These are phyloP conservation scores for Crithidia fasciculata DNA, from an alignment of 208 protist genomes.

Conservation along the genomic window DNA sequence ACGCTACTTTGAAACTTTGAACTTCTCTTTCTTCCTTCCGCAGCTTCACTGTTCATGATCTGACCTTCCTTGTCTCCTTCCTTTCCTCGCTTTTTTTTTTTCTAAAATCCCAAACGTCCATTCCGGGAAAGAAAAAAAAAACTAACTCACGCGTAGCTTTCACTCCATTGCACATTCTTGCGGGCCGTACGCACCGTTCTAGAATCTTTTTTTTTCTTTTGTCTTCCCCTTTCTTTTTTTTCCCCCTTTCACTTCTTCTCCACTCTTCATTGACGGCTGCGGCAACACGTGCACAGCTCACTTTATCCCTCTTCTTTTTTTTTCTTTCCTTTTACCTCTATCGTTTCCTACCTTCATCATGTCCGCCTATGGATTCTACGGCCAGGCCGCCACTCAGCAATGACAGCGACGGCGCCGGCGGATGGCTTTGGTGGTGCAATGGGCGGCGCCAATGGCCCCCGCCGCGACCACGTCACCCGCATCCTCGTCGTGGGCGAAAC, in stretches of 20 bases:
- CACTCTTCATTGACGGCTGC: neutral
- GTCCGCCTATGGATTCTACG: constrained; percentile 2
- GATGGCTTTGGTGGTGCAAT: neutral
- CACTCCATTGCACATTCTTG: neutral
- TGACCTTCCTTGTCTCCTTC: no score
- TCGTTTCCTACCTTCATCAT: neutral
- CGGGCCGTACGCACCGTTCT: no score
- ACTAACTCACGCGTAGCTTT: neutral
- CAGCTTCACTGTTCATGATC: no score
- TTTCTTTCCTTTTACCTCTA: neutral
- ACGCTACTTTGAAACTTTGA: no score
- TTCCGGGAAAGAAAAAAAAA: no score
- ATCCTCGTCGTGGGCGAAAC: constrained; percentile 84
- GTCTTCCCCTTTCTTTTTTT: neutral
- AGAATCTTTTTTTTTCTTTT: neutral
- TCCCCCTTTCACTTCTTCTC: neutral
- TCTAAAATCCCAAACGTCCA: no score
- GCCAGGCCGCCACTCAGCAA: neutral
- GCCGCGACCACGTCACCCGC: constrained; percentile 32
- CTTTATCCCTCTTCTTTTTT: neutral
- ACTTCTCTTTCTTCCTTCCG: no score
- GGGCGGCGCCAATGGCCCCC: no score
- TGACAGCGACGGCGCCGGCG: neutral
- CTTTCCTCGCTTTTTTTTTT: no score
- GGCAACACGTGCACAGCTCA: neutral